phyloP scores from a whole-genome alignment of 2,329 filamentous ascomycete genomes.

The Penicillium olsonii region DNA sequence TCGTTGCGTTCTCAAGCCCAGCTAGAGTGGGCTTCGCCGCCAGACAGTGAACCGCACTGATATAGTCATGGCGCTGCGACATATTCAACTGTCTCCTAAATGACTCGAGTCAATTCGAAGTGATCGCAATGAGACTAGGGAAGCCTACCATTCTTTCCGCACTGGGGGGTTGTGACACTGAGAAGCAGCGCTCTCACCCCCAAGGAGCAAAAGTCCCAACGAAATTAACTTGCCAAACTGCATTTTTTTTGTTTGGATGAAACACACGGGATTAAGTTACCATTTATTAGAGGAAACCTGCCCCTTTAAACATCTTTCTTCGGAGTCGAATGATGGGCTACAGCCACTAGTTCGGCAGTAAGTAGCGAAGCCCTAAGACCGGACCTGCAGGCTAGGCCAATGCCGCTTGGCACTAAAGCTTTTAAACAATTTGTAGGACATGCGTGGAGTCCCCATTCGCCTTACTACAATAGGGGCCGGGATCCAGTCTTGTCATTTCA shows the following conservation, averaged over 20 bases:
- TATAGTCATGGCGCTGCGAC: constrained; percentile 9
- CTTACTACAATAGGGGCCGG: not conserved
- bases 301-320: not conserved
- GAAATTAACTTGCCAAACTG: not conserved
- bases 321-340: not conserved
- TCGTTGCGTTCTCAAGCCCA: constrained; percentile 12
- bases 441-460: not conserved
- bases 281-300: not conserved
- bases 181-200: not conserved
- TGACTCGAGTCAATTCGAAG: not conserved
- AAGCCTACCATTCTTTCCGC: constrained; percentile 21
- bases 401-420: not conserved
- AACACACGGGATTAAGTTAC: not conserved
- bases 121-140: not conserved
- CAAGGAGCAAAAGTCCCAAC: not conserved
- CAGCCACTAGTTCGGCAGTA: not conserved
- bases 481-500: not conserved
- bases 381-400: not conserved
- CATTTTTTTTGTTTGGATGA: not conserved
- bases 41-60: constrained; percentile 17
- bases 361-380: not conserved
- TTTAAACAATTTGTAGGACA: not conserved
- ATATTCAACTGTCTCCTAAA: constrained; percentile 11
- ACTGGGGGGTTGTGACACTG: constrained; percentile 14
- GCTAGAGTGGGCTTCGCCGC: constrained; percentile 10